Percentiles rank a stretch among this genome's conserved stretches.
phyloP scores from a whole-genome alignment of 169 alveolate species.

The Cryptosporidium parvum region DNA sequence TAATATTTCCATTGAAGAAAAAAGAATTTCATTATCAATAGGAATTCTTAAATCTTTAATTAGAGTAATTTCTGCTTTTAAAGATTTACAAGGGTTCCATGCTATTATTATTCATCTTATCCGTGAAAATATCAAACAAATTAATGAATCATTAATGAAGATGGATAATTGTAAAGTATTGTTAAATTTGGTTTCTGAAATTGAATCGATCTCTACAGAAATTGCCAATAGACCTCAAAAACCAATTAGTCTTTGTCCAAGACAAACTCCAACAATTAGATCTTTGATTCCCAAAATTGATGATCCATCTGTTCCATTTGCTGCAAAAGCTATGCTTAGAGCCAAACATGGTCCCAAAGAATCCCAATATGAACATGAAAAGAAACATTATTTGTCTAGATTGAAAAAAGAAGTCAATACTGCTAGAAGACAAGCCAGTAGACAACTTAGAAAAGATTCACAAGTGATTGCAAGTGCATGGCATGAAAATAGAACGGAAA shows the following conservation, averaged over 20 bases:
- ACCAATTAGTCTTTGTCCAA: slow-evolving; percentile 53
- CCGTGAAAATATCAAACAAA: background rate
- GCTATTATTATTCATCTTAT: slow-evolving; percentile 23
- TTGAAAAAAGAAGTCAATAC: slow-evolving; percentile 54
- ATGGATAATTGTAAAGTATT: background rate
- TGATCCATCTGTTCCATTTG: slow-evolving; percentile 74
- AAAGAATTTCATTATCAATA: background rate
- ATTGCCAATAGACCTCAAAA: slow-evolving; percentile 13
- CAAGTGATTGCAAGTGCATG: slow-evolving; percentile 35
- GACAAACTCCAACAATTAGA: slow-evolving; percentile 56
- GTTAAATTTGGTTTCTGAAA: background rate
- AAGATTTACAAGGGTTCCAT: slow-evolving; percentile 38
- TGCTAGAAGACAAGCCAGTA: slow-evolving; percentile 74
- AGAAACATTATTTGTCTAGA: slow-evolving; percentile 31
- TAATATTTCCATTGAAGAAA: background rate
- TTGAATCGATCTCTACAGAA: background rate
- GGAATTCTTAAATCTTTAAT: slow-evolving; percentile 41
- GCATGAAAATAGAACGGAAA: slow-evolving; percentile 19
- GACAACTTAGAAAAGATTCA: slow-evolving; percentile 70
- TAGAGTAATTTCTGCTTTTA: slow-evolving; percentile 14
- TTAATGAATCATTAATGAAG: background rate
- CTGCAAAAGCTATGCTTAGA: slow-evolving; percentile 51
- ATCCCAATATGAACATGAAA: slow-evolving; percentile 54
- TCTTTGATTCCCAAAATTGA: slow-evolving; percentile 47
- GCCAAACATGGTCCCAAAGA: slow-evolving; percentile 36